phyloP scores from a whole-genome alignment of 2,329 filamentous ascomycete genomes.

The Juglanconis juglandina region DNA sequence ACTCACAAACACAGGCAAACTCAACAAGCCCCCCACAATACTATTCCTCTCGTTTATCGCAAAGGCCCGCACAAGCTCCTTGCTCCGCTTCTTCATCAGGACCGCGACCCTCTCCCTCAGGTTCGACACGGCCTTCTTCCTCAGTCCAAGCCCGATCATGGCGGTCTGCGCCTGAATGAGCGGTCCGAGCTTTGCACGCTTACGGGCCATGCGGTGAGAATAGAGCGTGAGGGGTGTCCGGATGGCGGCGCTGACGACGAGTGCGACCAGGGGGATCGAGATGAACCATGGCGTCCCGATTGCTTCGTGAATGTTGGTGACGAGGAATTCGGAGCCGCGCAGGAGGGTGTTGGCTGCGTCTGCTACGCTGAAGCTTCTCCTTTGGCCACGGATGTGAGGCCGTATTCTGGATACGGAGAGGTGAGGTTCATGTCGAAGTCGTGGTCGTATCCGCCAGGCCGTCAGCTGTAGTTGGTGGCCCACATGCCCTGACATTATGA shows the following conservation, averaged over 20 bases:
- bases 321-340: slow-evolving; percentile 38
- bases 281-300: slow-evolving; percentile 51
- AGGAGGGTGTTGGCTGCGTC: slow-evolving; percentile 30
- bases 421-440: slow-evolving; percentile 7
- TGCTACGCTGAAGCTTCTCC: slow-evolving; percentile 31
- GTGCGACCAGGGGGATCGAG: slow-evolving; percentile 49
- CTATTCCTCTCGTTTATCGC: slow-evolving; percentile 7
- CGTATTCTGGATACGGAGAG: background rate
- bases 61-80: slow-evolving; percentile 10
- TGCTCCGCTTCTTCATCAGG: slow-evolving; percentile 23
- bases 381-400: slow-evolving; percentile 4
- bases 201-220: slow-evolving; percentile 27
- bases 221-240: slow-evolving; percentile 47
- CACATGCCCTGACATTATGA: slow-evolving; percentile 16
- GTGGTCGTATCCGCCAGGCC: slow-evolving; percentile 8
- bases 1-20: slow-evolving; percentile 47
- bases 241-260: slow-evolving; percentile 41
- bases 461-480: slow-evolving; percentile 12
- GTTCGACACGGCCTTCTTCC: slow-evolving; percentile 17
- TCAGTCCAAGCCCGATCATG: slow-evolving; percentile 20
- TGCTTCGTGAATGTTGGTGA: slow-evolving; percentile 40
- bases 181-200: slow-evolving; percentile 27
- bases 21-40: slow-evolving; percentile 34
- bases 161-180: slow-evolving; percentile 34
- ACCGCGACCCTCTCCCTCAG: slow-evolving; percentile 25